Base-by-base conservation (phyloP, 176 grass and related monocot genomes). In the Cenchrus americanus region DNA sequence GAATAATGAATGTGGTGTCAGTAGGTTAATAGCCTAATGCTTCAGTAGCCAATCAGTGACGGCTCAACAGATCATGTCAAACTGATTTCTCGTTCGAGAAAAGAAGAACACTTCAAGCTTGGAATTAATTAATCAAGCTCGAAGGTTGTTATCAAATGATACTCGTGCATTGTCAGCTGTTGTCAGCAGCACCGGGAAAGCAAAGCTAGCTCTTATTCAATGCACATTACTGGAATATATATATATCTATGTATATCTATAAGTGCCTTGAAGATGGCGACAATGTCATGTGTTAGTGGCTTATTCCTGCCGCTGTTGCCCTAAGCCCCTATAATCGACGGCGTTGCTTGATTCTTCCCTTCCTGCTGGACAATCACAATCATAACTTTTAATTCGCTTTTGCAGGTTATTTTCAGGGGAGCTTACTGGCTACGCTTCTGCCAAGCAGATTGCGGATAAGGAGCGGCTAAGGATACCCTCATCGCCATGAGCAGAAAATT, bases 301-400 rank as follows among this genome's bases (percentile, higher is more conserved):
- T 24, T 14, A 66, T 14, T n/a, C n/a, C n/a, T 27, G 6, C 44
- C 44, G 22, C 69, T 27, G 44, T 22, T 15, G n/a, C 58, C 43
- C 7, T 44, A 44, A 44, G 43, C 43, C 43, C 58, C n/a, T 4
- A 30, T 24, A 61, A 61, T 9, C 58, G 34, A 37, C 34, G 34
- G 34, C 4, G 34, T 12, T 24, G 58, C 46, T 52, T n/a, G 15
- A 37, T 66, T 32, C 14, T 7, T 17, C 18, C 18, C 78, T 32
- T 55, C 32, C 30, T 55, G 30, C 22, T 13, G 61, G 18, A 41
- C 51, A 82, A 68, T 74, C 77, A 75, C 72, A 37, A n/a, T 75
- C 50, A 32, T 34, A n/a, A n/a, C n/a, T n/a, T n/a, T n/a, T n/a
- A n/a, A n/a, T n/a, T n/a, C n/a, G n/a, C n/a, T n/a, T n/a, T n/a